Evolutionary conservation across 140 eudicot species (phyloP), one percentile per base, ranked within the genome.

Genomic region (Erigeron philadelphicus): DNA sequence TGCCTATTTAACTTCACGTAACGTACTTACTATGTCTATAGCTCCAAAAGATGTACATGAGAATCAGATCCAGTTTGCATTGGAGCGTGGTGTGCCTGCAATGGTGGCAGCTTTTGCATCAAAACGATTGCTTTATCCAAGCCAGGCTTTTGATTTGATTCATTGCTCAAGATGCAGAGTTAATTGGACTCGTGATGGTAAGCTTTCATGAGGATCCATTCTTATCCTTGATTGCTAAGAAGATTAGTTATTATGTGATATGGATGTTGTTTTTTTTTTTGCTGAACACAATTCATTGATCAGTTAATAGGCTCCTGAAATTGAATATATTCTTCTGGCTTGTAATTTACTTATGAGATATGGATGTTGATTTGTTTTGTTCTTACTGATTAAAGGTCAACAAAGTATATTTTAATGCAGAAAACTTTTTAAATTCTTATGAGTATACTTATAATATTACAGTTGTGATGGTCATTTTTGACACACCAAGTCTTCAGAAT

Each of bases 141-240:
- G 98, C 66, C 98, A 86, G 81, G 96, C 96, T 7, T 92, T 88
- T 85, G 98, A 92, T 53, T 61, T 92, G 67, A 85, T 92, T 48
- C 96, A 92, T 78, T 88, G 96, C 74, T 92, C 98, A 72, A 89
- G 98, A 79, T 92, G 96, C 70, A 84, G 98, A 77, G 85, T 92
- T 75, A 84, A 89, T 71, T 92, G 98, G 98, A 92, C 96, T 71
- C 96, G 98, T 65, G 96, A 88, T 76, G 98, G 96, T 92, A 81
- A 80, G 86, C 25, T 11, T 53, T 56, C 43, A 52, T 73, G 31
- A 43, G 41, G 46, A 73, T 64, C 6, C 47, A 54, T 46, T 61
- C 9, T 64, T 64, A 64, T 42, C n/a, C 64, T 73, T n/a, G 47
- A 1, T 72, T 48, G 44, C 23, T 61, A 72, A 31, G 50, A 41